Evolutionary conservation across 768 basidiomycete species (phyloP).

Genomic region (Podaxis rugospora): DNA sequence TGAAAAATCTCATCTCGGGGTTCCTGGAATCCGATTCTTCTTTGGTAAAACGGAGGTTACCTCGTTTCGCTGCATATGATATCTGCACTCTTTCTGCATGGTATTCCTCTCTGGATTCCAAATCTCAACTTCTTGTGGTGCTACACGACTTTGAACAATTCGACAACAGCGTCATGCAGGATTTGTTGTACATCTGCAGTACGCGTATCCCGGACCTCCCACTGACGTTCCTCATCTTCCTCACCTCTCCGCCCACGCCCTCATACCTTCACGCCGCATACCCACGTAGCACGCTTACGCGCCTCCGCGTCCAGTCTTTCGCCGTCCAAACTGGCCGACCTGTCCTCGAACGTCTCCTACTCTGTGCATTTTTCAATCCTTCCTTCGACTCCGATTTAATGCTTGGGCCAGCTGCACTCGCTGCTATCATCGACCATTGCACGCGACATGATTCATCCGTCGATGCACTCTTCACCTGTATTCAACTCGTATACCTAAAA

Average conservation of each 20-base stretch:
- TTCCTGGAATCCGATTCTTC: constrained; percentile 33
- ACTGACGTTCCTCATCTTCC: constrained; percentile 57
- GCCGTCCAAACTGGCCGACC: constrained; percentile 42
- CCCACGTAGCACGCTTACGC: constrained; percentile 52
- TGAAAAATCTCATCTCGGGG: constrained; percentile 51
- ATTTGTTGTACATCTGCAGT: constrained; percentile 71
- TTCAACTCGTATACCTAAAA: constrained; percentile 60
- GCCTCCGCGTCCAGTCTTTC: constrained; percentile 51
- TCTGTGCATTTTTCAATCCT: constrained; percentile 62
- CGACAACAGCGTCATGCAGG: constrained; percentile 57
- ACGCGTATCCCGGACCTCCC: constrained; percentile 50
- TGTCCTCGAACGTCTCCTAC: constrained; percentile 50
- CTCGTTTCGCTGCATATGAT: constrained; percentile 54
- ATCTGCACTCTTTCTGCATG: constrained; percentile 56
- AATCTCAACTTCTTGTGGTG: constrained; percentile 49
- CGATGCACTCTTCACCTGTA: constrained; percentile 45
- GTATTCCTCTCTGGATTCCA: constrained; percentile 39
- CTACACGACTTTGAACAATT: constrained; percentile 76
- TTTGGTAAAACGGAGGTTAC: constrained; percentile 33
- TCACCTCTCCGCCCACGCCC: constrained; percentile 50
- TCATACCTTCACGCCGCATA: constrained; percentile 60
- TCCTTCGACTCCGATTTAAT: constrained; percentile 56
- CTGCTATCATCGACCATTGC: constrained; percentile 55
- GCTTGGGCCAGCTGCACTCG: constrained; percentile 54
- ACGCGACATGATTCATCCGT: constrained; percentile 52